Conservation (phyloP, 1,284 basidiomycete genomes). For the Tilletia walkeri region DNA sequence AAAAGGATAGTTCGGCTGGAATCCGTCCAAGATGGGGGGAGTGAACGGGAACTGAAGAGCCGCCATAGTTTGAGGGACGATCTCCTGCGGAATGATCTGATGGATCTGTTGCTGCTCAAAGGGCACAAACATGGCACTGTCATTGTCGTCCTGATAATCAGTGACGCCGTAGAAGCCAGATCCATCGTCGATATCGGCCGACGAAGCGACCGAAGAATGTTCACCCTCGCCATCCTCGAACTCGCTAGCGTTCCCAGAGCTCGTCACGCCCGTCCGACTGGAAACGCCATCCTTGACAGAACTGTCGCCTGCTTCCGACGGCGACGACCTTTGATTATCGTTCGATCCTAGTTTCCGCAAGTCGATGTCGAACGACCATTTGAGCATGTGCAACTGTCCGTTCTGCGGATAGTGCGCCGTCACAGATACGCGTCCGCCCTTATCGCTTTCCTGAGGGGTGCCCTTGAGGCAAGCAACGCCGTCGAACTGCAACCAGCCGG, state of each 20-base stretch:
- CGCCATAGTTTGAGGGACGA: constrained; percentile 5
- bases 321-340: too few species aligned
- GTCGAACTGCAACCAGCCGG: constrained; percentile 72
- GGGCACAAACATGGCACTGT: constrained; percentile 2
- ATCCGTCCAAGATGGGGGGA: background rate
- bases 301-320: background rate
- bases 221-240: constrained; percentile 11
- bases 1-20: background rate
- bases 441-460: constrained; percentile 33
- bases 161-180: background rate
- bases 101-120: background rate
- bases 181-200: background rate
- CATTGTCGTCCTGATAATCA: background rate
- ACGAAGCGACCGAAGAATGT: constrained; percentile 2
- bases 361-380: constrained; percentile 44
- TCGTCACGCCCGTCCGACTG: background rate
- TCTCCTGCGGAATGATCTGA: background rate
- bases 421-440: constrained; percentile 43
- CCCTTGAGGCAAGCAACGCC: constrained; percentile 40
- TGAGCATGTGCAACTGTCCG: constrained; percentile 46
- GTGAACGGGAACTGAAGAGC: background rate
- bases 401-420: constrained; percentile 45
- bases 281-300: background rate
- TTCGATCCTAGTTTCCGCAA: background rate
- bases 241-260: constrained; percentile 12